Conservation (phyloP, 176 grass and related monocot species). For the Zoysia japonica region DNA sequence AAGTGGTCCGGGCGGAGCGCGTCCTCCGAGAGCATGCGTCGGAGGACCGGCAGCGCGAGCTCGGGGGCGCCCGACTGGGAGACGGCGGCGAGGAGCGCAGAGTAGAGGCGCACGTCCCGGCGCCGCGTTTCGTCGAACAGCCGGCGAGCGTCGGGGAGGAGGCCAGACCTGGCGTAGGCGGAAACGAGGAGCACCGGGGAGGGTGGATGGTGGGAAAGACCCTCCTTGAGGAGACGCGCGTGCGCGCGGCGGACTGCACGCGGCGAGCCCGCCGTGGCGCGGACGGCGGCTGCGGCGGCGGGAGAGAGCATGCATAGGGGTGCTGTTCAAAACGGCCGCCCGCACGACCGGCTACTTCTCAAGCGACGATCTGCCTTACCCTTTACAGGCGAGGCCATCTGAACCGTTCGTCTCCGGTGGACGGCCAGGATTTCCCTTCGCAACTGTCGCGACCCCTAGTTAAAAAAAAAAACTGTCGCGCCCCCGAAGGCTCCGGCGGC, state of each 20-base stretch:
- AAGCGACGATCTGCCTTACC: background rate
- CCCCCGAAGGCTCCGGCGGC: background rate
- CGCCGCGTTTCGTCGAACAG: constrained; percentile 55
- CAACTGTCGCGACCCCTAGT: background rate
- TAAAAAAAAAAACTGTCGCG: too few species aligned
- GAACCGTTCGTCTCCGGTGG: background rate
- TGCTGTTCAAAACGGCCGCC: background rate
- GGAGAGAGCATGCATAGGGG: constrained; percentile 47
- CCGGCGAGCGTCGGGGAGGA: constrained; percentile 47
- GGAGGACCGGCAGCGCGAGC: constrained; percentile 49
- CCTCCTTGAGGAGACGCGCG: constrained; percentile 62
- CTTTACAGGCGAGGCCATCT: background rate
- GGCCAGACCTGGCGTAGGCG: constrained; percentile 54
- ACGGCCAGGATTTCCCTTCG: background rate
- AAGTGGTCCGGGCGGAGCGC: constrained; percentile 63
- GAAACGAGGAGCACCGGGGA: constrained; percentile 49
- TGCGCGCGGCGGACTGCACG: constrained; percentile 37
- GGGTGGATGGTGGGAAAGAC: constrained; percentile 17
- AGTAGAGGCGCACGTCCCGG: constrained; percentile 67
- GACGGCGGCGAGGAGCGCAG: constrained; percentile 62
- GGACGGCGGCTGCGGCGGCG: constrained; percentile 35
- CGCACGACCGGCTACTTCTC: background rate
- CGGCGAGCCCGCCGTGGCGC: constrained; percentile 35
- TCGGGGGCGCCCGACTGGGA: constrained; percentile 47
- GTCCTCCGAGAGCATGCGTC: constrained; percentile 56